Percentiles rank a stretch among this genome's conserved stretches.
phyloP scores from a whole-genome alignment of 805 yeast species.

The Teunomyces gatunensis region DNA sequence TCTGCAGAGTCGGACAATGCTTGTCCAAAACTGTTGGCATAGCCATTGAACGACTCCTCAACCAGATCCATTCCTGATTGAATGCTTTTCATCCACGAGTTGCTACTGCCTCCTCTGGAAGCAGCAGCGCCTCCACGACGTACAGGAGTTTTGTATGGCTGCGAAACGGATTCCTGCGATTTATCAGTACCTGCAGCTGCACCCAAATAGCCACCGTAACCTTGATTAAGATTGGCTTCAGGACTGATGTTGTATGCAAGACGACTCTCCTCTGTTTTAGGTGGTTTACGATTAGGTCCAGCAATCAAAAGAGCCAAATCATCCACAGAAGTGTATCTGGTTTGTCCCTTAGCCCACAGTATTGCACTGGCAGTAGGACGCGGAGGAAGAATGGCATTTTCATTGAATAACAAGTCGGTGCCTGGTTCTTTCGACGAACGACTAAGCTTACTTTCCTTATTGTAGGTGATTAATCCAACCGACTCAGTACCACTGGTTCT shows the following conservation, averaged over 20 bases:
- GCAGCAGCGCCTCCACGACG: constrained; percentile 31
- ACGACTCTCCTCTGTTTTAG: constrained; percentile 58
- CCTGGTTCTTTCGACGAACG: constrained; percentile 15
- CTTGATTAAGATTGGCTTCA: constrained; percentile 38
- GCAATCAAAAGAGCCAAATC: constrained; percentile 69
- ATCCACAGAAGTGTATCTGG: constrained; percentile 53
- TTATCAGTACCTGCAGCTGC: constrained; percentile 8
- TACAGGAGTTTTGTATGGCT: constrained; percentile 48
- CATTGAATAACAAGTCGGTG: constrained; percentile 67
- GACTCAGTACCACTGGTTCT: constrained; percentile 53
- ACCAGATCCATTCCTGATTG: constrained; percentile 52
- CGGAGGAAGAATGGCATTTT: constrained; percentile 62
- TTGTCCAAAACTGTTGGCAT: constrained; percentile 54
- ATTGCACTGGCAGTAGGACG: constrained; percentile 78
- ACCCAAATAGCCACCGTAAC: constrained; percentile 25
- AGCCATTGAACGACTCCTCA: constrained; percentile 56
- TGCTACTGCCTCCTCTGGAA: constrained; percentile 35
- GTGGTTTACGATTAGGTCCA: constrained; percentile 68
- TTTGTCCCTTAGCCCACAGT: constrained; percentile 80
- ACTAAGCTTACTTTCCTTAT: constrained; percentile 14
- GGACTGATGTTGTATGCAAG: constrained; percentile 48
- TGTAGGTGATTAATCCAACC: constrained; percentile 22
- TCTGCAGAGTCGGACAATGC: constrained; percentile 51
- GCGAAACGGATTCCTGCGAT: constrained; percentile 9
- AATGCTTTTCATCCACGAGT: constrained; percentile 41